Conservation (phyloP, 805 yeast species). For the Yamadazyma sp. region DNA sequence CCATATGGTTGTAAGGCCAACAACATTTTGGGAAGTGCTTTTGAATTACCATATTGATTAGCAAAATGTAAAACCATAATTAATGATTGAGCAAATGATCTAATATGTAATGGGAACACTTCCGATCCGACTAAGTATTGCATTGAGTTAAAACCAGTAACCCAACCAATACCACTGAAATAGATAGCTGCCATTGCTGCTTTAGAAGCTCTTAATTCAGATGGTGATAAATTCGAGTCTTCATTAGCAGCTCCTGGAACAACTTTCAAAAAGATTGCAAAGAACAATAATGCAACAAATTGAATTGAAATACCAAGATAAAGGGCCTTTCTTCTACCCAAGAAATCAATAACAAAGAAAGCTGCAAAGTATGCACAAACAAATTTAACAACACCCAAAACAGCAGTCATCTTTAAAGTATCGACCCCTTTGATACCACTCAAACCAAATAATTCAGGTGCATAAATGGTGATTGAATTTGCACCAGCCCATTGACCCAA, state of each 20-base stretch:
- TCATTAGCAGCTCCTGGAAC: conserved; percentile 42
- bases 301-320: conserved; percentile 48
- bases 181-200: conserved; percentile 52
- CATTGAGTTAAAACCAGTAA: conserved; percentile 55
- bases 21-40: conserved; percentile 54
- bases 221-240: conserved; percentile 23
- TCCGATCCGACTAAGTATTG: conserved; percentile 57
- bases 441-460: conserved; percentile 49
- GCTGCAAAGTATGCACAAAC: conserved; percentile 47
- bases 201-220: conserved; percentile 36
- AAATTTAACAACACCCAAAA: conserved; percentile 54
- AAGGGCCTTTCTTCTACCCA: conserved; percentile 52
- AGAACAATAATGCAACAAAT: conserved; percentile 39
- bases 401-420: conserved; percentile 45
- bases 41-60: conserved; percentile 56
- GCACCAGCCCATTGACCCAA: conserved; percentile 63
- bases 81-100: conserved; percentile 48
- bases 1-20: conserved; percentile 45
- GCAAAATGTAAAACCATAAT: conserved; percentile 56
- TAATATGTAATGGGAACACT: conserved; percentile 49
- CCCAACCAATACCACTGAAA: conserved; percentile 55
- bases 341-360: conserved; percentile 50
- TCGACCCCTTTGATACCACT: conserved; percentile 45
- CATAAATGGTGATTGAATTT: conserved; percentile 53
- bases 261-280: conserved; percentile 44